phyloP scores from a whole-genome alignment of 371 early-diverging fungal genomes.

The Fennellomyces sp. region DNA sequence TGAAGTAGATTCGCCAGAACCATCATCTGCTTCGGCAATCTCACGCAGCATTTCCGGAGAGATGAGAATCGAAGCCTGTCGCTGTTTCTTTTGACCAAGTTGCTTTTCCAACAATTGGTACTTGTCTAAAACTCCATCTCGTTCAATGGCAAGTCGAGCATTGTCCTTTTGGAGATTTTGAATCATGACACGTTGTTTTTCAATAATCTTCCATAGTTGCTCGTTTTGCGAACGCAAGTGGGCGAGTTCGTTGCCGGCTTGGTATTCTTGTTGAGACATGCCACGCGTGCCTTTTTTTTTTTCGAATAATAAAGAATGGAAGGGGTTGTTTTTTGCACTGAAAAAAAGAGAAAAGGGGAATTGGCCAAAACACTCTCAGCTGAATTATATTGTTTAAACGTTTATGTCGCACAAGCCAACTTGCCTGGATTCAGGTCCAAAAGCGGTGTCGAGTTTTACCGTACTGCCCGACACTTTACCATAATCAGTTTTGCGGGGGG shows the following conservation, averaged over 20 bases:
- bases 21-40: constrained; percentile 24
- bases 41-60: constrained; percentile 20
- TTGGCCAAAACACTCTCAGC: too few species aligned
- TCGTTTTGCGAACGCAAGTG: constrained; percentile 67
- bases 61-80: constrained; percentile 20
- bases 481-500: too few species aligned
- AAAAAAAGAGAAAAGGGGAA: too few species aligned
- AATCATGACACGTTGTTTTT: constrained; percentile 84
- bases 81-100: constrained; percentile 15
- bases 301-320: too few species aligned
- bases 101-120: constrained; percentile 30
- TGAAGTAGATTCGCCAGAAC: constrained; percentile 10
- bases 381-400: too few species aligned
- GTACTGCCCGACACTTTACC: too few species aligned
- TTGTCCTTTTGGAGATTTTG: constrained; percentile 70
- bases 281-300: too few species aligned
- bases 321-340: too few species aligned
- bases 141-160: constrained; percentile 53
- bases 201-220: constrained; percentile 89
- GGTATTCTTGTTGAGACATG: not conserved
- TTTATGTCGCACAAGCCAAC: too few species aligned
- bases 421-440: too few species aligned
- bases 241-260: constrained; percentile 11
- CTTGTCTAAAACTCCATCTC: constrained; percentile 55
- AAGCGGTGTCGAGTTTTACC: too few species aligned